A percentile compares a stretch with the other conserved stretches of the same genome.
Conservation (phyloP, 2,329 filamentous ascomycete species). For the Coleophoma cylindrospora region DNA sequence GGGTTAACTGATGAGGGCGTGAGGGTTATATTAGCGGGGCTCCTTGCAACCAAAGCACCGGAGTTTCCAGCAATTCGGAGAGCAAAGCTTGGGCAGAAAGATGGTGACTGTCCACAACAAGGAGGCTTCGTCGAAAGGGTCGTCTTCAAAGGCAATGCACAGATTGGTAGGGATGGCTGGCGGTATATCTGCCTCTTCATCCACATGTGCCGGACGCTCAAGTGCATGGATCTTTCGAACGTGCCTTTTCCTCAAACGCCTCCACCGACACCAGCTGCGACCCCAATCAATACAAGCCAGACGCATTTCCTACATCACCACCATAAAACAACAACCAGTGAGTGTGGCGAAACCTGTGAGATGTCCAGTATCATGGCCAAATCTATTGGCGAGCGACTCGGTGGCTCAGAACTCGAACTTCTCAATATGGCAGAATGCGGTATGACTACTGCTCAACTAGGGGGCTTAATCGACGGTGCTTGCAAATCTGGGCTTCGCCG, state of each 20-base stretch:
- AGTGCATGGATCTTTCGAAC: slow-evolving; percentile 80
- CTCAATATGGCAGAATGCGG: slow-evolving; percentile 78
- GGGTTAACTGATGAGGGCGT: slow-evolving; percentile 83
- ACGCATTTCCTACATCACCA: slow-evolving; percentile 7
- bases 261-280: slow-evolving; percentile 1
- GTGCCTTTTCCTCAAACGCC: slow-evolving; percentile 63
- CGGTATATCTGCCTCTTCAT: slow-evolving; percentile 85
- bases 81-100: slow-evolving; percentile 12
- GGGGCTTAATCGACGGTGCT: slow-evolving; percentile 76
- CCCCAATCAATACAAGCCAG: slow-evolving; percentile 9
- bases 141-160: slow-evolving; percentile 81
- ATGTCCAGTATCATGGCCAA: slow-evolving; percentile 65
- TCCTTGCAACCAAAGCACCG: slow-evolving; percentile 73
- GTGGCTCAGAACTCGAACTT: slow-evolving; percentile 72
- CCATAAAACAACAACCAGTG: slow-evolving; percentile 14
- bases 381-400: slow-evolving; percentile 71
- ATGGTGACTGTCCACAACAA: slow-evolving; percentile 16
- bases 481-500: slow-evolving; percentile 71
- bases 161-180: slow-evolving; percentile 84
- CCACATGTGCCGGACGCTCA: slow-evolving; percentile 82
- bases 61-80: slow-evolving; percentile 38
- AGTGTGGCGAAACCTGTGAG: slow-evolving; percentile 19
- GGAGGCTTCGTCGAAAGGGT: slow-evolving; percentile 81
- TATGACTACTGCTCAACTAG: slow-evolving; percentile 65
- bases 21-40: slow-evolving; percentile 77